A percentile compares a stretch with the other conserved stretches of the same genome.
phyloP scores from a whole-genome alignment of 164 flowering plant species.

The Hamamelis virginiana region DNA sequence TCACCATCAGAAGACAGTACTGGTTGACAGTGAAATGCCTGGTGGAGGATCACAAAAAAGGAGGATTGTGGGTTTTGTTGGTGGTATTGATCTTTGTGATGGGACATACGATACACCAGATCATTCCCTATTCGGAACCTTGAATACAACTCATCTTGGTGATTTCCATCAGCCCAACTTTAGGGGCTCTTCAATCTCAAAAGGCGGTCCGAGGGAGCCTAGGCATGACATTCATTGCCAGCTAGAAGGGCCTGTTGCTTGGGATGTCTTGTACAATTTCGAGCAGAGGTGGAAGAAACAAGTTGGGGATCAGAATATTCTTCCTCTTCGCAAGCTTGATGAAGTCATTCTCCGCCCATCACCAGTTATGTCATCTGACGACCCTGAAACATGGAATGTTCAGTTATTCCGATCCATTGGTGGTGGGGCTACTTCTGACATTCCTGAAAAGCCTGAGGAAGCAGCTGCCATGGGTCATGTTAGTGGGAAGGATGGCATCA shows the following conservation, averaged over 20 bases:
- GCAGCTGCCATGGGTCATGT: constrained; percentile 46
- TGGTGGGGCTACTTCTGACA: constrained; percentile 50
- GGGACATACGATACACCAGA: constrained; percentile 62
- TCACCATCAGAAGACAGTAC: constrained; percentile 66
- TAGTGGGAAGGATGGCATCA: constrained; percentile 47
- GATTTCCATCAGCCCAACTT: constrained; percentile 81
- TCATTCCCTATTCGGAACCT: constrained; percentile 60
- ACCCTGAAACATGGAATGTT: constrained; percentile 55
- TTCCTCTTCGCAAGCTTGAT: constrained; percentile 23
- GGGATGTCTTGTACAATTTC: constrained; percentile 74
- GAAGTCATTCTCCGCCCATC: constrained; percentile 28
- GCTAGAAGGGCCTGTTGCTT: constrained; percentile 71
- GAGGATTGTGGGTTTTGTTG: constrained; percentile 58
- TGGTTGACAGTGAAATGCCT: constrained; percentile 46
- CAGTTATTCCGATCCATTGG: constrained; percentile 74
- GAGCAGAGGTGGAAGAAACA: constrained; percentile 73
- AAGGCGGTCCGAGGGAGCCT: constrained; percentile 84
- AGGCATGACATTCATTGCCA: constrained; percentile 78
- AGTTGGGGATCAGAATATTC: constrained; percentile 23
- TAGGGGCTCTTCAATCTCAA: constrained; percentile 42
- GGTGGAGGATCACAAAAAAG: constrained; percentile 27
- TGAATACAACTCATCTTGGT: constrained; percentile 39
- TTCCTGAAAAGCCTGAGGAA: constrained; percentile 41
- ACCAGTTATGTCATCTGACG: constrained; percentile 18
- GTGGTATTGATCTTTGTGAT: constrained; percentile 79